Evolutionary conservation across 116 monocot genomes (phyloP), one percentile per base, ranked within the genome.

Genomic region (Iris pallida): DNA sequence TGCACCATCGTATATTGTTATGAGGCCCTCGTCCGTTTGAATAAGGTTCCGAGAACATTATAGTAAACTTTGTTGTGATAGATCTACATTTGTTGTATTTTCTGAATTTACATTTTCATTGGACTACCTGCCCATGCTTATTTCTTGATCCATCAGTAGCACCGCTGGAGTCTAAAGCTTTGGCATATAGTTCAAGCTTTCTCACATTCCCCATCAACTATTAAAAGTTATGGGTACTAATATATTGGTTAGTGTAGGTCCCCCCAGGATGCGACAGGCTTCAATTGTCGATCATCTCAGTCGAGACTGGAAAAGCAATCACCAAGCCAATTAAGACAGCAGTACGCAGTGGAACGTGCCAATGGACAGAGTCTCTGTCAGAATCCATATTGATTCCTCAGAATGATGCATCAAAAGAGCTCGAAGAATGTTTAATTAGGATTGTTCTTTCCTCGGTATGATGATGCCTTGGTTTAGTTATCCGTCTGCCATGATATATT

Each of bases 251-350:
- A 30, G 0, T 47, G 16, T 74, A 99, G 93, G 80, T 93, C 58
- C 93, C 93, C 40, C 75, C 66, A 84, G 98, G 93, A 83, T 99
- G 90, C 88, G 93, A 99, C 64, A 93, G 73, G 78, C 83, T 94
- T 19, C 61, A 75, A 68, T 54, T 94, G 67, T 88, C 88, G 16
- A 56, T 94, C 13, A 57, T 90, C 55, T 85, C 81, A 11, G 66
- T 79, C 47, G 88, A 81, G 51, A 83, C 81, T 40, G 94, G 88
- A 51, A 94, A 90, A 73, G 71, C 80, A 63, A 73, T 90, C 78
- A 77, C 83, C 8, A 94, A 94, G 73, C 75, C 88, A 12, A 78
- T 67, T 67, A 94, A 82, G 83, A 79, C 80, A 12, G 46, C 63
- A 48, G 85, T 81, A 18, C 77, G 68, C 13, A 69, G 73, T 75